phyloP scores from a whole-genome alignment of 257 asterid genomes.

The Ilex asprella region DNA sequence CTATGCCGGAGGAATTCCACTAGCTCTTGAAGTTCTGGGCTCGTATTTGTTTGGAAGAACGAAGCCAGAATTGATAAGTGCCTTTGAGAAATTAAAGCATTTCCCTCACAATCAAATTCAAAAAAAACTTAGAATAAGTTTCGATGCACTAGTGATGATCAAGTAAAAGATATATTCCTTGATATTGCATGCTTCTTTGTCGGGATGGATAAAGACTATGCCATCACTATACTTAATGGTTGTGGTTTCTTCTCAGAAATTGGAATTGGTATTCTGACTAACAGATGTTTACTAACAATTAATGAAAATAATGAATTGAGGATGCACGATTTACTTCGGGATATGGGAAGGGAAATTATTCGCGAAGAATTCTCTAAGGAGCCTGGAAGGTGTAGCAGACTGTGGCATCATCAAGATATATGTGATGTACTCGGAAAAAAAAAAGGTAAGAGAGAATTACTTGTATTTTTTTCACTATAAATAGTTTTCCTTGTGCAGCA shows the following conservation, averaged over 20 bases:
- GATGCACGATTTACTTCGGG: not conserved
- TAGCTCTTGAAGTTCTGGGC: not conserved
- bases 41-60: not conserved
- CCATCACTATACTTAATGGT: too few relatives aligned
- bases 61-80: not conserved
- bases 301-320: not conserved
- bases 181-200: too few relatives aligned
- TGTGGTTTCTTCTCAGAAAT: too few relatives aligned
- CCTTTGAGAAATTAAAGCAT: not conserved
- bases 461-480: too few relatives aligned
- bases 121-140: too few relatives aligned
- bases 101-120: too few relatives aligned
- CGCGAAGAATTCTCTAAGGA: not conserved
- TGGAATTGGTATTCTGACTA: not conserved
- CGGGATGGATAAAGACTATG: too few relatives aligned
- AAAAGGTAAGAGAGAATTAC: not conserved
- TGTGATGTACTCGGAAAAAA: not conserved
- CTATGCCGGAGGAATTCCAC: not conserved
- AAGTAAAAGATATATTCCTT: too few relatives aligned
- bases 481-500: too few relatives aligned
- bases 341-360: not conserved
- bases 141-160: too few relatives aligned
- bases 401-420: not conserved
- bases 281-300: not conserved
- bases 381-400: not conserved